Base-by-base conservation (phyloP, 257 asterid species). In the Solanum peruvianum region DNA sequence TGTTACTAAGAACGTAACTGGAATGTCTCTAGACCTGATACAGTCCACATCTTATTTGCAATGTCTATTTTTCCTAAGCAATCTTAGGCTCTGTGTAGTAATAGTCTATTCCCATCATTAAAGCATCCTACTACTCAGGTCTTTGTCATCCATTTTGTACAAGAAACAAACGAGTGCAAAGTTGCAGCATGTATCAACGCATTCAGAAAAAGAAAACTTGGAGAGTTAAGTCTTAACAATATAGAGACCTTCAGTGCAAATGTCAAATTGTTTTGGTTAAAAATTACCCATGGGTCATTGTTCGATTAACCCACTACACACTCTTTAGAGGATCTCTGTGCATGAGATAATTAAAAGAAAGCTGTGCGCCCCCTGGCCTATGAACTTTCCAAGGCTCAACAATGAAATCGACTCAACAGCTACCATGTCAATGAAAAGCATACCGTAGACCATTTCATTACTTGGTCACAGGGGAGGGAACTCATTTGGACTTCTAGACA, bases 101-200 rank as follows among this genome's bases (percentile, higher is more conserved):
- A 66, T 83, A 69, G 83, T 95, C 98, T 2, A 98, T 97, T 66
- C 99, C 99, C 98, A 96, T 86, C 98, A 96, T 93, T 86, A 94
- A 87, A 58, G 94, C 91, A 87, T 95, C 98, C 98, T 96, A 75
- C 15, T 60, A n/a, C 11, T 62, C 70, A n/a, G 29, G 33, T 62
- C 15, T 62, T 62, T 4, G 29, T n/a, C 3, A 5, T 67, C 44
- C n/a, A 31, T 31, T 33, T 70, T 70, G 77, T 69, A 69, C 12
- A 69, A 69, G 76, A 29, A 27, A 39, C 42, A 11, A 18, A 69
- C 31, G 76, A 67, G 37, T 27, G 39, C 21, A 13, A 21, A 67
- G 75, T 39, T 39, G 9, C 9, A 39, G 37, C 37, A 25, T 25
- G 7, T 58, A 23, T 62, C 70, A 66, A 66, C 12, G 20, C 37